Base-by-base conservation (phyloP, 1,139 yeast species). In the Hyphopichia khmerensis region DNA sequence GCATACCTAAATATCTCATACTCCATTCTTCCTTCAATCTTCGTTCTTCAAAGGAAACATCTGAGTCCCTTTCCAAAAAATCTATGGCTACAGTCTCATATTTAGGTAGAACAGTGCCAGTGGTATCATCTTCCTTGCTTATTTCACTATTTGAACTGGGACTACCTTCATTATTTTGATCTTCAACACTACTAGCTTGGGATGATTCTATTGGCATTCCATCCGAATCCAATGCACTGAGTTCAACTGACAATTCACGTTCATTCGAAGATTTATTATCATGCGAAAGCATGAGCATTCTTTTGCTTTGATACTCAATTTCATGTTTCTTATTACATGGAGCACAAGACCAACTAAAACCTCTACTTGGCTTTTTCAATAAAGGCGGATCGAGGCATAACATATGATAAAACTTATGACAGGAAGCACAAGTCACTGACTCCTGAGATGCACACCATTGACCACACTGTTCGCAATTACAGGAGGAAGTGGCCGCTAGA, bases 271-370 rank as follows among this genome's bases (percentile, higher is more conserved):
- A 64, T 44, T 72, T 69, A 47, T 72, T 72, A 46, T 72, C 77
- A 43, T 67, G 67, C 10, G 74, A 66, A 36, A 73, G 60, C 78
- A 73, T 73, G 41, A 72, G 48, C 43, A 65, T 62, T 30, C 61
- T 56, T 38, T 60, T 64, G 40, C 53, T 55, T 40, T 65, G 64
- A 41, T 61, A 59, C 41, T 60, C 62, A 21, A 58, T 48, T 26
- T 64, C 59, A 42, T 63, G 67, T 31, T 58, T 70, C 51, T 77
- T 79, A 16, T 87, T 75, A 64, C 97, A 90, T 2, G 70, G 61
- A 19, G 89, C 93, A 70, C 97, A 91, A n/a, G 90, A 77, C 97
- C 97, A 91, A 6, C 90, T 87, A 58, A 89, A 87, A 1, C 96
- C 96, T 44, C 96, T 68, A 38, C 89, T 83, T 0, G 96, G 97